Conservation (phyloP, 202 grass and related monocot genomes). For the Sporobolus alterniflorus region DNA sequence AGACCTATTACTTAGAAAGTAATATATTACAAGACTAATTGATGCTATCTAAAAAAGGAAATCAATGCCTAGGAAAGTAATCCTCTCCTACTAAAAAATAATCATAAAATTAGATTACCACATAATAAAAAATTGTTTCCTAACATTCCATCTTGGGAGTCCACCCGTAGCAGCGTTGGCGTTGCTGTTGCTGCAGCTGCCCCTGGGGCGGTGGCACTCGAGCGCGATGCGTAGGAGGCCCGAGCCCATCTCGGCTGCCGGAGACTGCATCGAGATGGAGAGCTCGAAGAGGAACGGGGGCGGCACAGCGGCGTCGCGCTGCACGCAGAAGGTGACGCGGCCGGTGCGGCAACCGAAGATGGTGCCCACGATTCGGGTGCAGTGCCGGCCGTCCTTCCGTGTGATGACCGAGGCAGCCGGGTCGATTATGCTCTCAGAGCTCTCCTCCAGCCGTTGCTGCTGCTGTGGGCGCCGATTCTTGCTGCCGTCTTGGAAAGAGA, state of each 20-base stretch:
- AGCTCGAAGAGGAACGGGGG: conserved; percentile 77
- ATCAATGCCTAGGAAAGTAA: too few relatives aligned
- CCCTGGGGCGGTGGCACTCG: conserved; percentile 49
- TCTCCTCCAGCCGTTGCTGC: neutral
- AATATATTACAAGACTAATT: too few relatives aligned
- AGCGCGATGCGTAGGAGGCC: conserved; percentile 67
- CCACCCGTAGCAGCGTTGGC: neutral
- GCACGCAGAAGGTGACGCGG: conserved; percentile 65
- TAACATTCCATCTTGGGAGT: conserved; percentile 5
- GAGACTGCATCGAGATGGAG: conserved; percentile 51
- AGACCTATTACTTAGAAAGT: too few relatives aligned
- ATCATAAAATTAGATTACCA: too few relatives aligned
- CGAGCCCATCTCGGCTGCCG: conserved; percentile 51
- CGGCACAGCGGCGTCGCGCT: conserved; percentile 49
- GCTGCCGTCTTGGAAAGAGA: conserved; percentile 35
- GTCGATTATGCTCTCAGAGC: conserved; percentile 65
- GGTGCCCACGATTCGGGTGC: conserved; percentile 60
- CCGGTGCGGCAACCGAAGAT: conserved; percentile 58
- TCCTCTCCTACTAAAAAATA: too few relatives aligned
- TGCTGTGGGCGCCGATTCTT: neutral
- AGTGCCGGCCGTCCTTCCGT: neutral
- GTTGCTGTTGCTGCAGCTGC: neutral
- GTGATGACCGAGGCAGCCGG: conserved; percentile 36
- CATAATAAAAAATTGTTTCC: too few relatives aligned
- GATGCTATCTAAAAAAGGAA: too few relatives aligned